Percentiles rank a stretch among this genome's conserved stretches.
These are phyloP conservation scores for Clitopilus hobsonii DNA, from an alignment of 768 basidiomycete species.

Conservation along the genomic window DNA sequence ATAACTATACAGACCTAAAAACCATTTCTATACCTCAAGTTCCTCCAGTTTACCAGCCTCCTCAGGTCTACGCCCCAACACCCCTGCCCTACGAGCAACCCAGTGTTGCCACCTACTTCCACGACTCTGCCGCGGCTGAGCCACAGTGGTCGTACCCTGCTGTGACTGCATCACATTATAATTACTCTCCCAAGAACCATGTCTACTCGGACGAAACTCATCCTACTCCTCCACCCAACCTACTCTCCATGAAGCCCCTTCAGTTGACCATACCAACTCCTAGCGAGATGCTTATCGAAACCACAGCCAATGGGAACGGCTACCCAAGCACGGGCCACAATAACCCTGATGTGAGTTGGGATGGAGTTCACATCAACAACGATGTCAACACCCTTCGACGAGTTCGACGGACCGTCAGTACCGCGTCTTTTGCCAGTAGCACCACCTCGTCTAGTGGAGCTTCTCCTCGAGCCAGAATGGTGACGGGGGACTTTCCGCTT, in stretches of 20 bases:
- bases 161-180: conserved; percentile 5
- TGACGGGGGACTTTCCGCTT: not conserved
- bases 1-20: not conserved
- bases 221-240: not conserved
- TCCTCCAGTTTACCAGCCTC: not conserved
- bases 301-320: conserved; percentile 17
- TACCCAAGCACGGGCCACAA: too few species aligned
- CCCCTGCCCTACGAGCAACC: not conserved
- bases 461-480: not conserved
- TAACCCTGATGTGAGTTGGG: conserved; percentile 1
- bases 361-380: conserved; percentile 11
- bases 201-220: not conserved
- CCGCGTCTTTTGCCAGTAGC: not conserved
- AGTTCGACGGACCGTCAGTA: conserved; percentile 44
- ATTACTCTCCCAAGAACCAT: not conserved
- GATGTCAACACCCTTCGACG: conserved; percentile 49
- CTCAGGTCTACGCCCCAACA: not conserved
- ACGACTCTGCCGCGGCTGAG: conserved; percentile 20
- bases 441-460: not conserved
- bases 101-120: conserved; percentile 12
- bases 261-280: conserved; percentile 59
- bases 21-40: not conserved
- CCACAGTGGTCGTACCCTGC: conserved; percentile 13
- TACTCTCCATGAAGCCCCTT: conserved; percentile 7
- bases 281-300: conserved; percentile 52